Evolutionary conservation across 257 asterid species (phyloP).

Genomic region (Linderniella brevidens): DNA sequence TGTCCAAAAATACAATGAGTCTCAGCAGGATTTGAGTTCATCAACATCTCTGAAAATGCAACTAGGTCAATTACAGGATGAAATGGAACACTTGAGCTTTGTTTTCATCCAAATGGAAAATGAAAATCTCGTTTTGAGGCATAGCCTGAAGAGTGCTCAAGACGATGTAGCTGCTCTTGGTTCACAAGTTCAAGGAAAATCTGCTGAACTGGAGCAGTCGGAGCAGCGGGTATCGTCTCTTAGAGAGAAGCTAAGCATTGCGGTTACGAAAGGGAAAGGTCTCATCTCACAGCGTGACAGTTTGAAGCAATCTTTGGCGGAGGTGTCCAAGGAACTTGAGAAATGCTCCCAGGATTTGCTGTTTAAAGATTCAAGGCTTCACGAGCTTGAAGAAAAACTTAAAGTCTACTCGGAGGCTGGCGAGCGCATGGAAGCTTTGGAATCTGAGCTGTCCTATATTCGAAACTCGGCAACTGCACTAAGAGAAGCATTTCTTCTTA

Average conservation of each 20-base stretch:
- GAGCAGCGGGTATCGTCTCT: constrained; percentile 83
- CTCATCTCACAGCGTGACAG: constrained; percentile 82
- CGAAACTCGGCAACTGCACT: constrained; percentile 93
- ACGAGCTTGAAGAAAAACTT: constrained; percentile 72
- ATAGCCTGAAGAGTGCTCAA: constrained; percentile 43
- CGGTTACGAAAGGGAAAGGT: constrained; percentile 95
- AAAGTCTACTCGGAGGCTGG: constrained; percentile 86
- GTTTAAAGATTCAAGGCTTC: constrained; percentile 51
- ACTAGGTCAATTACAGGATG: constrained; percentile 34
- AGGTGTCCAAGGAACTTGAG: constrained; percentile 56
- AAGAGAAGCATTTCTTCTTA: constrained; percentile 94
- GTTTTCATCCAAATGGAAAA: constrained; percentile 39
- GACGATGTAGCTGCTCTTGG: constrained; percentile 30
- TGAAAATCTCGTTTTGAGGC: constrained; percentile 48
- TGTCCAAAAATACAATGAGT: constrained; percentile 43
- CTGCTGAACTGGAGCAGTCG: constrained; percentile 70
- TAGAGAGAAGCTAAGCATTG: constrained; percentile 90
- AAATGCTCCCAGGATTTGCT: constrained; percentile 64
- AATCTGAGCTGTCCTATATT: constrained; percentile 92
- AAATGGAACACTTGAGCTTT: constrained; percentile 38
- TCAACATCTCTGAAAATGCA: constrained; percentile 36
- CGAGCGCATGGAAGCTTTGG: constrained; percentile 97
- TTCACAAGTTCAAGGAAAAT: constrained; percentile 43
- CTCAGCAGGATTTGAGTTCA: constrained; percentile 32
- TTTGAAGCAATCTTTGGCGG: constrained; percentile 83